Base-by-base conservation (phyloP, 768 basidiomycete genomes). In the Boletus rufocinnamomeus region DNA sequence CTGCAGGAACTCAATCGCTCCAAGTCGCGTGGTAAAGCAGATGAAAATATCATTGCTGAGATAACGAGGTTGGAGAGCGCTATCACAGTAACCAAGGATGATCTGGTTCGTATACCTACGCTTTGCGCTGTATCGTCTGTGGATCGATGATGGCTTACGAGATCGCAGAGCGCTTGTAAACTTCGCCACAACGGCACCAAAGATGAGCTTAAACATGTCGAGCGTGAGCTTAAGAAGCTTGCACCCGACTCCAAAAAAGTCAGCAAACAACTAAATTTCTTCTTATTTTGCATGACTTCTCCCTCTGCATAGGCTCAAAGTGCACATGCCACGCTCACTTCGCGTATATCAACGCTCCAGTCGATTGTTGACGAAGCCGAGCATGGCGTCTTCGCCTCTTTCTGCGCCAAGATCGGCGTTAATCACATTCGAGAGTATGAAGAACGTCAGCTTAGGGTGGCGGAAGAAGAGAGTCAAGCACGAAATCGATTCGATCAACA, bases 401-500 rank as follows among this genome's bases (percentile, higher is more conserved):
- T 99, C 76, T 98, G 95, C 69, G 70, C 74, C 38, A 82, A 84
- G 63, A 94, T 98, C 63, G 82, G 85, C 11, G 88, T 97, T 8
- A 71, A 75, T 17, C 87, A 87, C 73, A 93, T 99, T 61, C 85
- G 95, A 28, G 93, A 95, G 64, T 99, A 95, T 69, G 96, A 98
- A 73, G 90, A 93, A 69, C 85, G 89, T 23, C 93, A 96, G 67
- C 78, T 98, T 32, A 91, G 88, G 71, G 83, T 91, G 25, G 93
- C 91, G 0, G 88, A 94, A 72, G 91, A 91, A 65, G 93, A 94
- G 72, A 91, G 84, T 67, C 91, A 91, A 64, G 91, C 90, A 9
- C 77, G 91, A 57, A 75, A 95, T 63, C 82, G 88, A 48, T 96
- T 85, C 63, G 88, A 94, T 62, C 90, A 87, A 6, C 93, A 95